phyloP scores from a whole-genome alignment of 495 filamentous ascomycete species.

The Tetracladium marchalianum region DNA sequence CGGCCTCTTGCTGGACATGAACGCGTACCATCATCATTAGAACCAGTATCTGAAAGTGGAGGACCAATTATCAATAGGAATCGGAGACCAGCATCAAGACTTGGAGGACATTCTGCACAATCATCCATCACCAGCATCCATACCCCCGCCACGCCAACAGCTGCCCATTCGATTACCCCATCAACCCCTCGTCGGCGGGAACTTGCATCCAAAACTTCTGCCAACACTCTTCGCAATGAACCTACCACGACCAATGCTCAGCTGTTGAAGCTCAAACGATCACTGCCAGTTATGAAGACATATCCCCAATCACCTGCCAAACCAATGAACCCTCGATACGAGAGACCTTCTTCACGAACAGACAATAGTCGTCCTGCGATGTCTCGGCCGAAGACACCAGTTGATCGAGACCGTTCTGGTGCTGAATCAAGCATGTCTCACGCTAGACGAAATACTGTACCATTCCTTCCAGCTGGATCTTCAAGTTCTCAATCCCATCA shows the following conservation, averaged over 20 bases:
- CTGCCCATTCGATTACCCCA: constrained; percentile 34
- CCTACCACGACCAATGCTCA: constrained; percentile 64
- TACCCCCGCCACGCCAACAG: constrained; percentile 42
- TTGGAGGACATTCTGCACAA: constrained; percentile 53
- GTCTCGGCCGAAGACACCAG: constrained; percentile 59
- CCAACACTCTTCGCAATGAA: constrained; percentile 40
- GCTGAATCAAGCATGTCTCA: constrained; percentile 42
- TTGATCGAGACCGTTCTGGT: constrained; percentile 45
- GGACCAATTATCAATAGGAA: constrained; percentile 47
- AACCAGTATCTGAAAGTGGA: constrained; percentile 88
- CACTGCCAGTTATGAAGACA: constrained; percentile 68
- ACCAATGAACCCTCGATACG: constrained; percentile 32
- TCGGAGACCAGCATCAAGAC: constrained; percentile 51
- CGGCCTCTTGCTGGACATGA: constrained; percentile 53
- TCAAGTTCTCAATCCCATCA: constrained; percentile 73
- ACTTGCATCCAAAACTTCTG: constrained; percentile 45
- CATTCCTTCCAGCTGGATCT: constrained; percentile 75
- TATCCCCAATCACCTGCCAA: constrained; percentile 34
- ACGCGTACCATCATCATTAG: constrained; percentile 65
- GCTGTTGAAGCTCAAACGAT: constrained; percentile 74
- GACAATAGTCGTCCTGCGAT: constrained; percentile 29
- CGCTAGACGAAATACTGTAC: constrained; percentile 48
- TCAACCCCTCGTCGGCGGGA: constrained; percentile 50
- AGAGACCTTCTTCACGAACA: constrained; percentile 38
- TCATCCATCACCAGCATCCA: constrained; percentile 53